A percentile compares a stretch with the other conserved stretches of the same genome.
These are phyloP conservation scores for Nigrospora osmanthi DNA, from an alignment of 2,329 filamentous ascomycete genomes.

Conservation along the genomic window DNA sequence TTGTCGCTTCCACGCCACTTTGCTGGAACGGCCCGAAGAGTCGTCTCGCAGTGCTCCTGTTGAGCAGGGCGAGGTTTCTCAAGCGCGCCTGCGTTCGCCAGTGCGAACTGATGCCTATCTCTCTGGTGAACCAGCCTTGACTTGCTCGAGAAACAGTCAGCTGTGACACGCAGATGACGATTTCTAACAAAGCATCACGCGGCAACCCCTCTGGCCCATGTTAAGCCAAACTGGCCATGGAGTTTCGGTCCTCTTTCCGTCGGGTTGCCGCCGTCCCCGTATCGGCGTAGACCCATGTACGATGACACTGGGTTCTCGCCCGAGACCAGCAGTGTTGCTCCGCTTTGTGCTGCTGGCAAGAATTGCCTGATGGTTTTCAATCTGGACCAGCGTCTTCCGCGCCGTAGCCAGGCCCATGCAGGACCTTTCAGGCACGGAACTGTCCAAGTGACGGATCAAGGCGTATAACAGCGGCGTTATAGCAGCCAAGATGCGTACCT, in stretches of 20 bases:
- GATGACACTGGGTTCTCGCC: neutral
- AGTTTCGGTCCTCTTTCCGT: slow-evolving; percentile 16
- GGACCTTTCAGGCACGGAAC: neutral
- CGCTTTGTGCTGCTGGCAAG: too few species aligned
- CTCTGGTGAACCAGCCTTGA: neutral
- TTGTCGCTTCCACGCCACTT: too few species aligned
- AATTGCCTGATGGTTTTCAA: too few species aligned
- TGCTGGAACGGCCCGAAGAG: too few species aligned
- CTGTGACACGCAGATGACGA: neutral
- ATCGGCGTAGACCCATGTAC: neutral
- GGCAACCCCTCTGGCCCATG: neutral
- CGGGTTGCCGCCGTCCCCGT: slow-evolving; percentile 1
- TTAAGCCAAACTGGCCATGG: slow-evolving; percentile 2
- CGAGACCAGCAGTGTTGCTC: neutral
- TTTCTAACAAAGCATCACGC: too few species aligned
- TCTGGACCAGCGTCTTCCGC: too few species aligned
- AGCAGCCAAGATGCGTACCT: neutral
- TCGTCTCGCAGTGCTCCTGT: too few species aligned
- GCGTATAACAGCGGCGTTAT: neutral
- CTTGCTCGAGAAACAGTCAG: neutral
- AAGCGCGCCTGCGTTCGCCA: too few species aligned
- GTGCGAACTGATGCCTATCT: neutral
- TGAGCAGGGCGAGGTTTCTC: too few species aligned
- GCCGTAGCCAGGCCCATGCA: neutral
- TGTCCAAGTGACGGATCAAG: neutral